These are phyloP conservation scores for Escovopsis weberi DNA, from an alignment of 2,329 filamentous ascomycete species.

Conservation along the genomic window DNA sequence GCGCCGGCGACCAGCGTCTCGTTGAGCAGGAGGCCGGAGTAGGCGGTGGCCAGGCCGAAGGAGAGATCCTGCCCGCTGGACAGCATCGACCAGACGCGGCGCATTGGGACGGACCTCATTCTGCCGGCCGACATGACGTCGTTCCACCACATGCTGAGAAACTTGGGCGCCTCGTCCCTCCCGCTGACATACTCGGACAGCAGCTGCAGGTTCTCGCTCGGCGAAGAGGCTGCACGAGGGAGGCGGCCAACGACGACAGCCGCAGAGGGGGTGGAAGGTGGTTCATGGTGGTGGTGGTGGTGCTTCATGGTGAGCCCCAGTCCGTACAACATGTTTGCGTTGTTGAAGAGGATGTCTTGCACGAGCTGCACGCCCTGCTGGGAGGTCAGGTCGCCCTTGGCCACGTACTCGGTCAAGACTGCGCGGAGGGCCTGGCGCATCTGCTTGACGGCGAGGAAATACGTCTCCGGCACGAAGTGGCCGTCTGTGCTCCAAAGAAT, in stretches of 20 bases:
- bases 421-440: constrained; percentile 55
- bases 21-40: constrained; percentile 52
- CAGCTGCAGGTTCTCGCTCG: neutral
- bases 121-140: constrained; percentile 61
- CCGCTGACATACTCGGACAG: constrained; percentile 25
- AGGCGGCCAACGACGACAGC: neutral
- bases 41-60: constrained; percentile 49
- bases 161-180: constrained; percentile 37
- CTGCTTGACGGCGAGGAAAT: constrained; percentile 56
- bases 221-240: neutral
- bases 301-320: constrained; percentile 33
- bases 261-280: no score
- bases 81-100: constrained; percentile 35
- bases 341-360: constrained; percentile 58
- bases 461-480: constrained; percentile 67
- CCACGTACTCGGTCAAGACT: constrained; percentile 52
- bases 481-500: constrained; percentile 71
- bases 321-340: constrained; percentile 60
- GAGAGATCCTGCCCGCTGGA: constrained; percentile 27
- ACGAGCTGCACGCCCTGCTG: constrained; percentile 49
- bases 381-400: constrained; percentile 45
- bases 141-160: constrained; percentile 61
- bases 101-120: constrained; percentile 52
- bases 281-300: neutral
- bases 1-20: constrained; percentile 42